phyloP scores from a whole-genome alignment of 1,284 basidiomycete genomes.

The Ustilago trichophora region DNA sequence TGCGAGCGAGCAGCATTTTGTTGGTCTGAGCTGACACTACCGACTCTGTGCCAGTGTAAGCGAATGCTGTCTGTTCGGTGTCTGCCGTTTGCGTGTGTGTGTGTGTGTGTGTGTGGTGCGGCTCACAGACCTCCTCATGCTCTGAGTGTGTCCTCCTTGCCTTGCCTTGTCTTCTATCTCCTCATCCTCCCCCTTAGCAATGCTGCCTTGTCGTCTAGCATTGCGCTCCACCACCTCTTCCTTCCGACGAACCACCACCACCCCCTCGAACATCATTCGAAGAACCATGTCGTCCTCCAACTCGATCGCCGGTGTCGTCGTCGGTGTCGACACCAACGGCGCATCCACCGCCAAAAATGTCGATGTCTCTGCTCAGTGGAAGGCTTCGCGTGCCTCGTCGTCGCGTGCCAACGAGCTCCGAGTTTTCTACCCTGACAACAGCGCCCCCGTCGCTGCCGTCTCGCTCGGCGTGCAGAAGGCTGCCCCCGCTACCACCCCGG shows the following conservation, averaged over 20 bases:
- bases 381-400: conserved; percentile 54
- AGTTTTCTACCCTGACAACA: conserved; percentile 55
- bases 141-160: no score
- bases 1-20: no score
- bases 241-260: conserved; percentile 23
- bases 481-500: conserved; percentile 59
- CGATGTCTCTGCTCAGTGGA: conserved; percentile 59
- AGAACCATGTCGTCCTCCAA: conserved; percentile 39
- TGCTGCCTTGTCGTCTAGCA: conserved; percentile 40
- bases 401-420: conserved; percentile 58
- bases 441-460: conserved; percentile 55
- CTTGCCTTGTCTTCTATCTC: not conserved
- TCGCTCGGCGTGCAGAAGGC: conserved; percentile 57
- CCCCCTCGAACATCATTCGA: conserved; percentile 2
- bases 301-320: conserved; percentile 48
- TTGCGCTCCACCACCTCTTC: conserved; percentile 22
- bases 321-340: conserved; percentile 47
- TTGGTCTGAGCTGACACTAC: no score
- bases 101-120: no score
- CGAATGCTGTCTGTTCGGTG: no score
- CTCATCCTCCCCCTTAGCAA: conserved; percentile 16
- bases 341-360: conserved; percentile 48
- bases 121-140: no score
- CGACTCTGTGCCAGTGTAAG: no score
- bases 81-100: no score